Percentiles rank a stretch among this genome's conserved stretches.
phyloP scores from a whole-genome alignment of 345 rosid species.

The Luvunga scandens region DNA sequence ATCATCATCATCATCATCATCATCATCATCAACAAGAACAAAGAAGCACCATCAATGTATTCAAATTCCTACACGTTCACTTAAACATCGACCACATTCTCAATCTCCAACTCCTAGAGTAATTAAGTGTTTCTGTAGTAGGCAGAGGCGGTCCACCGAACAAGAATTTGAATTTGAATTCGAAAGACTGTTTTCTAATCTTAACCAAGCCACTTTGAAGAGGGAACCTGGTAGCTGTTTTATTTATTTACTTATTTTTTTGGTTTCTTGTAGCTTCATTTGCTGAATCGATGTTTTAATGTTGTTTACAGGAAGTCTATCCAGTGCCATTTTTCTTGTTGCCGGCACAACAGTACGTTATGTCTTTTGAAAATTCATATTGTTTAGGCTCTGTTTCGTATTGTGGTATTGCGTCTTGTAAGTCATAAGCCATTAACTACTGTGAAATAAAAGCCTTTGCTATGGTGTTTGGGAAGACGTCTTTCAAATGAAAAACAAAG shows the following conservation, averaged over 20 bases:
- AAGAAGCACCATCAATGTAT: not conserved
- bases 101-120: conserved; percentile 5
- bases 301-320: conserved; percentile 59
- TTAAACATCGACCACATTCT: not conserved
- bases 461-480: too few species aligned
- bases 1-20: too few species aligned
- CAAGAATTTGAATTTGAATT: conserved; percentile 29
- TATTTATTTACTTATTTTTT: too few species aligned
- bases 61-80: not conserved
- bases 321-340: conserved; percentile 77
- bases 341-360: conserved; percentile 78
- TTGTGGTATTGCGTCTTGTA: too few species aligned
- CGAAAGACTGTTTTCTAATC: conserved; percentile 88
- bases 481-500: too few species aligned
- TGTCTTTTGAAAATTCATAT: too few species aligned
- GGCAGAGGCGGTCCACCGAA: conserved; percentile 22
- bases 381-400: too few species aligned
- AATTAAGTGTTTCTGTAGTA: conserved; percentile 42
- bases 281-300: too few species aligned
- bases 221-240: conserved; percentile 65
- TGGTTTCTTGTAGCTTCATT: too few species aligned
- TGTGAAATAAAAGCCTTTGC: too few species aligned
- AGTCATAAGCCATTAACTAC: too few species aligned
- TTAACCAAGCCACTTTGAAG: conserved; percentile 67
- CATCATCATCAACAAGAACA: too few species aligned